phyloP scores from a whole-genome alignment of 495 filamentous ascomycete genomes.

The Neurospora sublineolata region DNA sequence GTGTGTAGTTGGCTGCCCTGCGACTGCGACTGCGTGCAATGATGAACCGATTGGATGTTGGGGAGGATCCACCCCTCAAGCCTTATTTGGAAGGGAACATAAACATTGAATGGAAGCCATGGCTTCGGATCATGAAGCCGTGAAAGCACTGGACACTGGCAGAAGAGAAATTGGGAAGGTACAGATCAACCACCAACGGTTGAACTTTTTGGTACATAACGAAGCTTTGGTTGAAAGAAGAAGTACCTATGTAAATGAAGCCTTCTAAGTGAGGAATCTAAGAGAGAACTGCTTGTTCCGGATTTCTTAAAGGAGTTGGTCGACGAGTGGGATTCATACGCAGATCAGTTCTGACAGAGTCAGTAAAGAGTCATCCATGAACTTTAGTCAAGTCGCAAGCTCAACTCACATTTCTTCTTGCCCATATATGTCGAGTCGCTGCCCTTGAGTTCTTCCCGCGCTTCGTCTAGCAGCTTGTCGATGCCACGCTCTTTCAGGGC shows the following conservation, averaged over 20 bases:
- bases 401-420: slow-evolving; percentile 30
- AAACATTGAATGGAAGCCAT: not conserved
- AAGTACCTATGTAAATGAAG: not conserved
- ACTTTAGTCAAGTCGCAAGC: not conserved
- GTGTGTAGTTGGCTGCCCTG: not conserved
- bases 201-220: not conserved
- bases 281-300: not conserved
- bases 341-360: not conserved
- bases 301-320: not conserved
- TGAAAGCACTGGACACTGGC: not conserved
- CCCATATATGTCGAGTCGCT: slow-evolving; percentile 64
- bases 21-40: not conserved
- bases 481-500: slow-evolving; percentile 76
- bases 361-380: not conserved
- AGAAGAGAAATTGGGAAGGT: not conserved
- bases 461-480: slow-evolving; percentile 76
- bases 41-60: not conserved
- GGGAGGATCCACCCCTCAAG: not conserved
- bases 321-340: not conserved
- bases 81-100: not conserved
- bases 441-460: slow-evolving; percentile 67
- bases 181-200: not conserved
- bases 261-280: not conserved
- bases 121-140: not conserved
- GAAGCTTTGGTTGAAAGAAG: not conserved